Evolutionary conservation across 768 basidiomycete species (phyloP), one percentile per base, ranked within the genome.

Genomic region (Naganishia randhawae): DNA sequence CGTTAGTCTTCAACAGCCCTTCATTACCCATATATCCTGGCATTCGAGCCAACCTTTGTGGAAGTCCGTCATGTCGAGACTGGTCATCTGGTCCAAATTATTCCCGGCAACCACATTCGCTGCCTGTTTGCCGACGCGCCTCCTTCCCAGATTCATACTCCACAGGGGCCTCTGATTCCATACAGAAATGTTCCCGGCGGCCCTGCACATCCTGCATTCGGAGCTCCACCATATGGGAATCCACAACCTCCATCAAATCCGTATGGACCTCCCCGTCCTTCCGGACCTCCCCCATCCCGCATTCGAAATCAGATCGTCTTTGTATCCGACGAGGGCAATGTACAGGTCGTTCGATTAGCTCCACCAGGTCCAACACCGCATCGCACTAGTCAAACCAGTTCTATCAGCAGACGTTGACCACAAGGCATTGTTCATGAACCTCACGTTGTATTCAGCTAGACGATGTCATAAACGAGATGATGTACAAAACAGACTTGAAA

Each of bases 1-100:
- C 35, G 22, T 41, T 42, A 10, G 32, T 27, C 41, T 33, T 14
- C 25, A 13, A 54, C 75, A 97, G 95, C 95, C 1, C 85, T 98
- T 14, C 91, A 93, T 76, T 94, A 93, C 81, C 95, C 96, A 1
- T 99, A 92, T 78, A 91, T 98, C 31, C 83, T 99, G 57, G 96
- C 95, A 0, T 94, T 99, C 76, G 96, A 98, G 77, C 89, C 93
- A 6, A 89, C 89, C 0, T 99, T 99, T 77, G 89, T 98, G 74
- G 96, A 99, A 81, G 89, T 99, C 55, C 88, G 93, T 33, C 90
- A 98, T 76, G 92, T 99, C 66, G 92, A 95, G 76, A 92, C 89
- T 1, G 93, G 96, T 13, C 82, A 86, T 41, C 85, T 98, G 79
- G 88, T 90, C 29, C 96, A 99, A 82, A 90, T 99, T 73, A 96